Evolutionary conservation across 2,329 filamentous ascomycete species (phyloP), one percentile per base, ranked within the genome.

Genomic region (Xylaria sp.): DNA sequence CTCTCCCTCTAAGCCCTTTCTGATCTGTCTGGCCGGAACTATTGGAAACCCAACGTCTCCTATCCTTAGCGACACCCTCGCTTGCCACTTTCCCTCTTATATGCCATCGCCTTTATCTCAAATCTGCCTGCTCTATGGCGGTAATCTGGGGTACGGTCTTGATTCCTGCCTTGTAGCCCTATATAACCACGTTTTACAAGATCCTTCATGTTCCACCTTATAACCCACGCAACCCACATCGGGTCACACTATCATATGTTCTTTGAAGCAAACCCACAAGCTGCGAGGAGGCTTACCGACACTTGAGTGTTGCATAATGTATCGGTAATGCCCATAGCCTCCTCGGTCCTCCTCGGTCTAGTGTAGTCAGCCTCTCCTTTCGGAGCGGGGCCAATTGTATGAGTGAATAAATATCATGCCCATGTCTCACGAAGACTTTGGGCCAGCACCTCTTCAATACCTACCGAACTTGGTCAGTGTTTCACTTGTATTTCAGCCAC

Each of bases 401-500:
- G 21, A 27, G 37, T 46, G n/a, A 52, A 55, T 55, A 52, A 51
- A 52, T 52, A 61, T 49, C 47, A 55, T 29, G 25, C 43, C 43
- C 29, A 37, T 40, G 17, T 60, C 38, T 48, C 58, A 51, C 15
- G 27, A 60, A 21, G 19, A 21, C 11, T 54, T 49, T 41, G 35
- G 49, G 31, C 19, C 8, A 49, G 47, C 37, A 11, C 8, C n/a
- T 41, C 33, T 54, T 41, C 10, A 25, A 31, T 54, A 13, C 19
- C 6, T 53, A 41, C 41, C 33, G 11, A 33, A 37, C n/a, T n/a
- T n/a, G n/a, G n/a, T 49, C 27, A 31, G n/a, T 57, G 33, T 31
- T 46, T 35, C n/a, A 48, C 31, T 27, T 38, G 9, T 44, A 27
- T 35, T 29, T 35, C 35, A 21, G 44, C 25, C 17, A 15, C 9